Base-by-base conservation (phyloP, 2,329 filamentous ascomycete genomes). In the Trichoderma sp. region DNA sequence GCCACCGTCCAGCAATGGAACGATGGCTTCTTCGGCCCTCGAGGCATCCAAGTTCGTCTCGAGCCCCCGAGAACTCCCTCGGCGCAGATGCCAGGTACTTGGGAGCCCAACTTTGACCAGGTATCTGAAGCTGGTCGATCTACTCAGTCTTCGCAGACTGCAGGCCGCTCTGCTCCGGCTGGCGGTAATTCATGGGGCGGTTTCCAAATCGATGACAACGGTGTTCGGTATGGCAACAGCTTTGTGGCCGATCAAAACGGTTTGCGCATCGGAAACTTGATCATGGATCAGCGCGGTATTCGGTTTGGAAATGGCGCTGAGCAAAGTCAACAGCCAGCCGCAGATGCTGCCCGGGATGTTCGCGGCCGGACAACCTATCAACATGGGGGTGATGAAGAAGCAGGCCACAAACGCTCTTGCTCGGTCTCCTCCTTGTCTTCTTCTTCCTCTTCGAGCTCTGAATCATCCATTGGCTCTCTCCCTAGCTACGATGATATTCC, bases 1-100 rank as follows among this genome's bases (percentile, higher is more conserved):
- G 78, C 79, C 1, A 85, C 84, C 0, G 80, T 87, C 1, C 76
- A 80, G 59, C 85, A 88, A 74, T 90, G 88, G 88, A 90, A 90
- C 74, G 81, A 83, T 3, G 83, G 84, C 4, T 89, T 90, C 78
- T 90, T 90, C 71, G 78, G 75, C 1, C 86, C 85, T 2, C 80
- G 88, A 12, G 84, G 84, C 15, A 78, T 89, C 11, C 78, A 75
- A 3, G 81, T 90, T 53, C 78, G 76, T 1, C 75, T 85, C 4
- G 73, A 77, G 23, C 74, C 73, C 1, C 68, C 36, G 30, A 65
- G 62, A 5, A 74, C 75, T 11, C 76, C 50, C 20, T 30, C 73
- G 20, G 73, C 71, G 17, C 75, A 73, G 15, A 77, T 78, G 71
- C 77, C 78, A 4, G 78, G 77, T 12, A 73, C 70, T 13, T 79